A percentile compares a stretch with the other conserved stretches of the same genome.
These are phyloP conservation scores for Diplosphaera chodatii DNA, from an alignment of 139 green algal species.

Conservation along the genomic window DNA sequence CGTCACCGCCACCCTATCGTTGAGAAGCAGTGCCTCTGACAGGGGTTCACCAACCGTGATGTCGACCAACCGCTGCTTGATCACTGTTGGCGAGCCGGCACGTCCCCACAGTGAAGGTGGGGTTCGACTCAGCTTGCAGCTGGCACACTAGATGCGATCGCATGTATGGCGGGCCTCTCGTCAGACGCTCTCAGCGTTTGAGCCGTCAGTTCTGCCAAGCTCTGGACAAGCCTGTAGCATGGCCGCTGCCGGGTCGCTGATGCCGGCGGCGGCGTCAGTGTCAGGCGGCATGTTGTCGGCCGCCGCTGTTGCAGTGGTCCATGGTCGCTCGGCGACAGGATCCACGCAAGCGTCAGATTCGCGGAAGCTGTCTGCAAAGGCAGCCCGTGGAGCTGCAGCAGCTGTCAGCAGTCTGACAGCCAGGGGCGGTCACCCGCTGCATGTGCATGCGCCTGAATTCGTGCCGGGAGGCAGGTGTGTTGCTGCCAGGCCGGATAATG, in stretches of 20 bases:
- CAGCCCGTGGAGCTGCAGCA: not conserved
- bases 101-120: no score
- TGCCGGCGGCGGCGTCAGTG: not conserved
- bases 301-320: not conserved
- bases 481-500: no score
- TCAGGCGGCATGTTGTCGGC: not conserved
- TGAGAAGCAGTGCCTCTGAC: no score
- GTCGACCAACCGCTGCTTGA: no score
- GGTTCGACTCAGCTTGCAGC: no score
- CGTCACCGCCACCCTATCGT: no score
- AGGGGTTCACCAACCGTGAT: no score
- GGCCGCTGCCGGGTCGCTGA: not conserved
- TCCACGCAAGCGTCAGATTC: not conserved
- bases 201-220: no score
- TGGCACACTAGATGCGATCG: no score
- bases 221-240: not conserved
- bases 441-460: not conserved
- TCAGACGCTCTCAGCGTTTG: no score
- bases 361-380: not conserved
- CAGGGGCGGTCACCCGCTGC: not conserved
- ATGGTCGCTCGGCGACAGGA: not conserved
- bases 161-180: no score
- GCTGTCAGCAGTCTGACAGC: not conserved
- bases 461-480: not conserved
- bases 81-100: no score